Evolutionary conservation across 176 grass and related monocot genomes (phyloP).

Genomic region (Triticum turgidum): DNA sequence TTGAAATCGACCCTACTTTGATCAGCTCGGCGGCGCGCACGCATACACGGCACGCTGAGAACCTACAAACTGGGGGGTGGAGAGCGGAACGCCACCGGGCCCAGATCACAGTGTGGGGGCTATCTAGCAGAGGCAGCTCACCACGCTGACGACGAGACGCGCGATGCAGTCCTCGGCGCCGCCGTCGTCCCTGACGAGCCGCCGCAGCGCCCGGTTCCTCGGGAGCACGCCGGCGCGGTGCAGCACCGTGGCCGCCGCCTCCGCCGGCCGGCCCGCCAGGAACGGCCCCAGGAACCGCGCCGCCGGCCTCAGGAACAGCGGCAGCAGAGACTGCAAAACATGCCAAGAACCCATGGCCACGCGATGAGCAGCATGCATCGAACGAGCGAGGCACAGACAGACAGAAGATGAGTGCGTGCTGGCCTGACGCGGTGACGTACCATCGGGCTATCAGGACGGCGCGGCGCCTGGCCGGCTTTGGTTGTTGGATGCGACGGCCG

Average conservation of each 20-base stretch:
- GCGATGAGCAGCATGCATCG: neutral
- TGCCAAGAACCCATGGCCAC: neutral
- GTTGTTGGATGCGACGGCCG: too few relatives aligned
- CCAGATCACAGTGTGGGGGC: too few relatives aligned
- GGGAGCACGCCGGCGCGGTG: slow-evolving; percentile 65
- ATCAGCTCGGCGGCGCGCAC: too few relatives aligned
- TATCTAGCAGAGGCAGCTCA: slow-evolving; percentile 48
- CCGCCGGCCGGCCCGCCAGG: slow-evolving; percentile 35
- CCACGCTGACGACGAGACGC: slow-evolving; percentile 46
- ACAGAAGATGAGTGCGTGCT: too few relatives aligned
- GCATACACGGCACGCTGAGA: too few relatives aligned
- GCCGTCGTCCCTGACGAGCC: slow-evolving; percentile 48
- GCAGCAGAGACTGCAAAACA: slow-evolving; percentile 39
- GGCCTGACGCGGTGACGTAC: neutral
- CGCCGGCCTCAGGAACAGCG: slow-evolving; percentile 43
- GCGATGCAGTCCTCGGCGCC: slow-evolving; percentile 33
- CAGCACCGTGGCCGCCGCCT: slow-evolving; percentile 54
- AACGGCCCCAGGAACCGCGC: slow-evolving; percentile 37
- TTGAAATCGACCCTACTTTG: too few relatives aligned
- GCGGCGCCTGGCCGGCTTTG: too few relatives aligned
- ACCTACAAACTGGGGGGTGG: too few relatives aligned
- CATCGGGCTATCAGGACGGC: neutral
- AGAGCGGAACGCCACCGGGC: too few relatives aligned
- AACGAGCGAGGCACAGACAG: too few relatives aligned
- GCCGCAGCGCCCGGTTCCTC: slow-evolving; percentile 49